Evolutionary conservation across 2,329 filamentous ascomycete genomes (phyloP).

Genomic region (Epichloe elymi): DNA sequence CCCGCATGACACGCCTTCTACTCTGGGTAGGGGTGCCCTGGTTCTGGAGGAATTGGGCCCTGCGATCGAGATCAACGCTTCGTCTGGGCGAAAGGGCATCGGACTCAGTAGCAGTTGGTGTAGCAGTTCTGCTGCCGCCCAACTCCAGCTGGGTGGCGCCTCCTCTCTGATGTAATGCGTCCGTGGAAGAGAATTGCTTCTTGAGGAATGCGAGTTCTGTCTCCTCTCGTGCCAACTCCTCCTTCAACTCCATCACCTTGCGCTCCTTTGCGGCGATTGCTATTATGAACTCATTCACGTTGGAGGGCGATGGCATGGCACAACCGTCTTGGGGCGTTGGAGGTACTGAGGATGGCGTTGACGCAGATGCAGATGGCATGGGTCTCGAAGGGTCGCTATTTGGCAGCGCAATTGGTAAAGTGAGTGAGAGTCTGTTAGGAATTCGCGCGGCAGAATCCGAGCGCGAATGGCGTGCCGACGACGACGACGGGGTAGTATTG

Average conservation of each 20-base stretch:
- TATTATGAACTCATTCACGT: constrained; percentile 62
- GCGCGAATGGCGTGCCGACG: constrained; percentile 33
- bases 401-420: constrained; percentile 45
- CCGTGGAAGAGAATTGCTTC: constrained; percentile 67
- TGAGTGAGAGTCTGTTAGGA: constrained; percentile 46
- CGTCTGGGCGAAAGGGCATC: constrained; percentile 23
- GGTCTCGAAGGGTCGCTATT: constrained; percentile 39
- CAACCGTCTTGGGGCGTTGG: constrained; percentile 37
- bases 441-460: constrained; percentile 41
- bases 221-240: constrained; percentile 79
- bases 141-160: constrained; percentile 14
- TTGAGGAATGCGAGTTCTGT: constrained; percentile 63
- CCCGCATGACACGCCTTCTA: constrained; percentile 55
- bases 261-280: constrained; percentile 88
- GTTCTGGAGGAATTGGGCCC: constrained; percentile 50
- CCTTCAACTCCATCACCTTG: constrained; percentile 75
- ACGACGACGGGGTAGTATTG: constrained; percentile 24
- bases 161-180: constrained; percentile 62
- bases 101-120: constrained; percentile 11
- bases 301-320: constrained; percentile 30
- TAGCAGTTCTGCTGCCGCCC: not conserved
- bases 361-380: constrained; percentile 27
- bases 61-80: constrained; percentile 55
- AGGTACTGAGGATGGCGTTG: constrained; percentile 27
- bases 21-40: constrained; percentile 29